phyloP scores from a whole-genome alignment of 2,329 filamentous ascomycete species.

The Colletotrichum theobromicola region DNA sequence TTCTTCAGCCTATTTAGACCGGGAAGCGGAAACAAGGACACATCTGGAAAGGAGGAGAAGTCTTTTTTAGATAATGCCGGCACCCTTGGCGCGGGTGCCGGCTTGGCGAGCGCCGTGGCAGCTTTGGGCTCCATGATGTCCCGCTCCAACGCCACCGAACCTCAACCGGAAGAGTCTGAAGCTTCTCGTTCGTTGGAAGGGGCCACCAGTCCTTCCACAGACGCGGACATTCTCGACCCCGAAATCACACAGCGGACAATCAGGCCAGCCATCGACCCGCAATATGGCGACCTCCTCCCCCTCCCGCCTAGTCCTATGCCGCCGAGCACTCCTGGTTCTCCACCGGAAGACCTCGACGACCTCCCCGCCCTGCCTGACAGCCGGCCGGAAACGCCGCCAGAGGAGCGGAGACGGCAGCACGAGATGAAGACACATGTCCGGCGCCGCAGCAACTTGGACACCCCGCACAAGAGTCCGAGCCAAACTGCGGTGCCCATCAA shows the following conservation, averaged over 20 bases:
- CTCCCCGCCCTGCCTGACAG: constrained; percentile 65
- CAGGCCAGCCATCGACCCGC: constrained; percentile 70
- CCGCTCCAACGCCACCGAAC: constrained; percentile 52
- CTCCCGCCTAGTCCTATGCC: constrained; percentile 69
- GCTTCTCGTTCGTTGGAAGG: neutral
- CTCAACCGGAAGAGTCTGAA: constrained; percentile 39
- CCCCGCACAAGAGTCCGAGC: constrained; percentile 55
- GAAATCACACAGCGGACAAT: constrained; percentile 63
- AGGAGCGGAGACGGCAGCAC: constrained; percentile 46
- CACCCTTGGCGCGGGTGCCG: constrained; percentile 74
- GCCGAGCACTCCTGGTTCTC: constrained; percentile 62
- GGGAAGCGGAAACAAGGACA: constrained; percentile 41
- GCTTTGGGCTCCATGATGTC: constrained; percentile 43
- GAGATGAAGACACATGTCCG: constrained; percentile 50
- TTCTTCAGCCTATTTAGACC: constrained; percentile 57
- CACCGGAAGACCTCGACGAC: constrained; percentile 40
- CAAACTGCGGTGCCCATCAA: constrained; percentile 64
- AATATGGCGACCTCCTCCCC: constrained; percentile 68
- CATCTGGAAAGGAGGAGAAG: constrained; percentile 36
- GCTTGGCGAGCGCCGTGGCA: constrained; percentile 58
- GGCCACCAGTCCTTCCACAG: constrained; percentile 20
- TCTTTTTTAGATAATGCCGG: constrained; percentile 76
- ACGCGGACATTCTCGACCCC: constrained; percentile 53
- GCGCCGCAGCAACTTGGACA: constrained; percentile 53
- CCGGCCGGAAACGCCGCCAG: constrained; percentile 60